Conservation (phyloP, 2,329 filamentous ascomycete genomes). For the Dactylellina haptotyla region DNA sequence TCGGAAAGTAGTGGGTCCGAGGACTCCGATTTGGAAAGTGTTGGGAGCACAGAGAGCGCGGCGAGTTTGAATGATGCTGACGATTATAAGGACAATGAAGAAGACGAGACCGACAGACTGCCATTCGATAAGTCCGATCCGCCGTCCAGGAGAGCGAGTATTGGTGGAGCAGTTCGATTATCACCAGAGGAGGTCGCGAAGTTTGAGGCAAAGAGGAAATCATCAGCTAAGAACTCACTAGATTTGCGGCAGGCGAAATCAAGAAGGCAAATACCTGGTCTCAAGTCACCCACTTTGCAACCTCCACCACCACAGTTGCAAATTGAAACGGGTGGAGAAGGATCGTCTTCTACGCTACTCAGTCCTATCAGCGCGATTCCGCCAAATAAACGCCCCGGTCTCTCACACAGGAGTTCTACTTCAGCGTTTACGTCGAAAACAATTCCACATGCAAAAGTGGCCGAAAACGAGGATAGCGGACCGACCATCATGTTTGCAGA, state of each 20-base stretch:
- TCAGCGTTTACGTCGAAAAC: conserved; percentile 76
- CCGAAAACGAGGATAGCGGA: conserved; percentile 72
- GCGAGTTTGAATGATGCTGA: conserved; percentile 63
- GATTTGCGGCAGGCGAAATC: neutral
- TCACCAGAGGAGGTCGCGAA: conserved; percentile 25
- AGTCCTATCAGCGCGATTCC: conserved; percentile 17
- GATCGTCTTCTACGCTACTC: no score
- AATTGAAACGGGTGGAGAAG: no score
- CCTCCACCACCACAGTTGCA: no score
- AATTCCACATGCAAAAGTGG: conserved; percentile 75
- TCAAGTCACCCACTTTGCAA: neutral
- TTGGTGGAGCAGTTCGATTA: conserved; percentile 17
- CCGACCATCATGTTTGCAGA: conserved; percentile 81
- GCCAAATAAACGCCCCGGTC: conserved; percentile 24
- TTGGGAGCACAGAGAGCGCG: conserved; percentile 60
- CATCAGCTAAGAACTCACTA: neutral
- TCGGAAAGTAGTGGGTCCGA: conserved; percentile 61
- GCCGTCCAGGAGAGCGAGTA: conserved; percentile 35
- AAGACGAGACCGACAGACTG: neutral
- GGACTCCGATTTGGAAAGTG: conserved; percentile 58
- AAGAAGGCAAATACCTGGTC: neutral
- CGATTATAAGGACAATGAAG: conserved; percentile 39
- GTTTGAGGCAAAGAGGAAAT: conserved; percentile 36
- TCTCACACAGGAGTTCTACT: conserved; percentile 45
- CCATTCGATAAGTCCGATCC: conserved; percentile 30